These are phyloP conservation scores for Tylopilus vinaceipallidus DNA, from an alignment of 768 basidiomycete genomes.

Conservation along the genomic window DNA sequence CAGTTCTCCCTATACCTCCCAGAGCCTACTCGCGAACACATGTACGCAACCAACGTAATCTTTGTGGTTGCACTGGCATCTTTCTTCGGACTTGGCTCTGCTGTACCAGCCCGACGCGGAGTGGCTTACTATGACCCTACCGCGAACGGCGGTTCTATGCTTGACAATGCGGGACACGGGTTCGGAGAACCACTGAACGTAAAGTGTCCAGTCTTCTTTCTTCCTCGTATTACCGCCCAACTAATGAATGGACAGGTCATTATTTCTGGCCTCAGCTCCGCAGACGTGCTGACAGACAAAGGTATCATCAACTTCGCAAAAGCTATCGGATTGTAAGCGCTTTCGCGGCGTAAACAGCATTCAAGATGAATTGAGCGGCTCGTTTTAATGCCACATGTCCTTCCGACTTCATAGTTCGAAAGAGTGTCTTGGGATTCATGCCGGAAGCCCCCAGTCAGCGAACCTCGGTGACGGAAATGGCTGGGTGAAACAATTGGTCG, in stretches of 20 bases:
- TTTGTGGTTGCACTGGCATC: background rate
- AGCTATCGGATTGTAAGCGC: constrained; percentile 60
- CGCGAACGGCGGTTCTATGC: constrained; percentile 41
- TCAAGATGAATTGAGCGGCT: too few species aligned
- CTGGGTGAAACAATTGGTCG: constrained; percentile 41
- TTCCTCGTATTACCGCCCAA: background rate
- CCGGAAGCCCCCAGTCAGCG: constrained; percentile 38
- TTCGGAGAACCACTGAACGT: constrained; percentile 48
- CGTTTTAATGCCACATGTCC: background rate
- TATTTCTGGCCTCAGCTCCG: constrained; percentile 61
- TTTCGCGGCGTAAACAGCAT: too few species aligned
- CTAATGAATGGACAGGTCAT: constrained; percentile 42
- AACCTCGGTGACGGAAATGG: constrained; percentile 50
- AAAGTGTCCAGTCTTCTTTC: background rate
- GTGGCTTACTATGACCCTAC: constrained; percentile 37
- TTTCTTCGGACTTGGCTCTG: constrained; percentile 1
- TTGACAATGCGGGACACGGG: constrained; percentile 37
- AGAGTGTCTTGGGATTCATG: constrained; percentile 40
- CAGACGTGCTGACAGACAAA: constrained; percentile 50
- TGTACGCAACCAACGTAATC: background rate
- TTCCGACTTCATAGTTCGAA: constrained; percentile 26
- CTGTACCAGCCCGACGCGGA: background rate
- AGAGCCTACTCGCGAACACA: background rate
- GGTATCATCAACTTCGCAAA: constrained; percentile 60
- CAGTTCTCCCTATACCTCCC: background rate